These are phyloP conservation scores for Colletotrichum sp. DNA, from an alignment of 2,329 filamentous ascomycete species.

Conservation along the genomic window DNA sequence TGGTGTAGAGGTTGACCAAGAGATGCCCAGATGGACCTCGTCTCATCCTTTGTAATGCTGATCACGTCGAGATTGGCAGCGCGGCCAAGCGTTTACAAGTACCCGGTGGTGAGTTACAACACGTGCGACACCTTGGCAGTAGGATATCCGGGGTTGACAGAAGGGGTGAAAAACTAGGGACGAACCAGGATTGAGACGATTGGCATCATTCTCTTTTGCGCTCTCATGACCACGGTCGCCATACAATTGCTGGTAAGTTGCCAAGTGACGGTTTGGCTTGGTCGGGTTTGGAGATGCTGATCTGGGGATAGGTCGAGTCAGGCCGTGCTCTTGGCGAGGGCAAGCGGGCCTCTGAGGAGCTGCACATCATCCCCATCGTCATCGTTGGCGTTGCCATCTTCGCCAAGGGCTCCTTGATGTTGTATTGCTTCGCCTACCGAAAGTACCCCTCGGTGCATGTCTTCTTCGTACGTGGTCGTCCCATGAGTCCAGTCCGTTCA, in stretches of 20 bases:
- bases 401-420: constrained; percentile 55
- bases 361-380: constrained; percentile 59
- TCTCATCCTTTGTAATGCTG: constrained; percentile 68
- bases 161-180: constrained; percentile 40
- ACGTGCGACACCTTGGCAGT: neutral
- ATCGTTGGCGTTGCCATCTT: constrained; percentile 61
- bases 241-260: constrained; percentile 62
- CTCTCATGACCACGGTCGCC: constrained; percentile 70
- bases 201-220: constrained; percentile 70
- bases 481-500: constrained; percentile 4
- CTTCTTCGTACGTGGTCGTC: constrained; percentile 48
- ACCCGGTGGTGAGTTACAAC: constrained; percentile 54
- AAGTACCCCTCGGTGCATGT: constrained; percentile 61
- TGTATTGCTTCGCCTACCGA: constrained; percentile 59
- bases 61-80: constrained; percentile 64
- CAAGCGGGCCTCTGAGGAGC: constrained; percentile 41
- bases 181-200: constrained; percentile 68
- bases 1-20: constrained; percentile 20
- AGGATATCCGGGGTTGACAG: neutral
- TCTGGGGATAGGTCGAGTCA: constrained; percentile 53
- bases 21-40: constrained; percentile 58
- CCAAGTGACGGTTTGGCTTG: constrained; percentile 9
- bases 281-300: constrained; percentile 24
- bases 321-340: constrained; percentile 54
- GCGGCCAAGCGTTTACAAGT: constrained; percentile 65